Percentiles rank a stretch among this genome's conserved stretches.
Conservation (phyloP, 352 stramenopile species). For the Globisporangium alternatum region DNA sequence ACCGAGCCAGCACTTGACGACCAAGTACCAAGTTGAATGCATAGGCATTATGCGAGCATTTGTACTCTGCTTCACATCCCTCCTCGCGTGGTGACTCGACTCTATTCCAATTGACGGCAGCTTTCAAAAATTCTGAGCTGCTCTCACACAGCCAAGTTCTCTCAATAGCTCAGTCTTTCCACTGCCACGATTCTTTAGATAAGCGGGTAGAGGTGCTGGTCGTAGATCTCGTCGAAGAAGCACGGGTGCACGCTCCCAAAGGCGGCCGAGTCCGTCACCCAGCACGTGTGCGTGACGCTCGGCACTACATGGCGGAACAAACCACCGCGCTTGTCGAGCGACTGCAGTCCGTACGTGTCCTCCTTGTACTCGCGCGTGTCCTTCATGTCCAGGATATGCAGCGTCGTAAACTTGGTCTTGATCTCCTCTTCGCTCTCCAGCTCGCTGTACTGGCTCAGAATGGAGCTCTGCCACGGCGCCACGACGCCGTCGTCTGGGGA, state of each 20-base stretch:
- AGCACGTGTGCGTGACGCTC: conserved; percentile 29
- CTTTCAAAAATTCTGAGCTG: too few species aligned
- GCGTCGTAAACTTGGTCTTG: conserved; percentile 20
- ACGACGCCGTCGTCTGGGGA: conserved; percentile 32
- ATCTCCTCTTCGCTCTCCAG: conserved; percentile 25
- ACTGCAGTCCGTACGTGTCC: conserved; percentile 36
- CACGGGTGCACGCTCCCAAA: conserved; percentile 8
- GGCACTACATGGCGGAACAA: conserved; percentile 21
- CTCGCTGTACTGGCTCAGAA: conserved; percentile 36
- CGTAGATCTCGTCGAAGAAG: conserved; percentile 22
- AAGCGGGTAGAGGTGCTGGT: conserved; percentile 26
- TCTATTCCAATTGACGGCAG: too few species aligned
- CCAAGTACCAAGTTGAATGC: too few species aligned
- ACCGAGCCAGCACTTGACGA: too few species aligned
- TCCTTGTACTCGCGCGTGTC: conserved; percentile 33
- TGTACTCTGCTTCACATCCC: too few species aligned
- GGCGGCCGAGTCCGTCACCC: conserved; percentile 21
- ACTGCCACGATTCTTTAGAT: background rate
- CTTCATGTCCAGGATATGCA: conserved; percentile 31
- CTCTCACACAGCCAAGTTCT: too few species aligned
- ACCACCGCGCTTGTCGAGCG: conserved; percentile 24
- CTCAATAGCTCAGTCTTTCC: too few species aligned
- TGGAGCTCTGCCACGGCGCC: conserved; percentile 35
- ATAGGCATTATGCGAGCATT: too few species aligned
- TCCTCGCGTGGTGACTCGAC: too few species aligned